These are phyloP conservation scores for Zelopaecilomyces penicillatus DNA, from an alignment of 2,329 filamentous ascomycete genomes.

Conservation along the genomic window DNA sequence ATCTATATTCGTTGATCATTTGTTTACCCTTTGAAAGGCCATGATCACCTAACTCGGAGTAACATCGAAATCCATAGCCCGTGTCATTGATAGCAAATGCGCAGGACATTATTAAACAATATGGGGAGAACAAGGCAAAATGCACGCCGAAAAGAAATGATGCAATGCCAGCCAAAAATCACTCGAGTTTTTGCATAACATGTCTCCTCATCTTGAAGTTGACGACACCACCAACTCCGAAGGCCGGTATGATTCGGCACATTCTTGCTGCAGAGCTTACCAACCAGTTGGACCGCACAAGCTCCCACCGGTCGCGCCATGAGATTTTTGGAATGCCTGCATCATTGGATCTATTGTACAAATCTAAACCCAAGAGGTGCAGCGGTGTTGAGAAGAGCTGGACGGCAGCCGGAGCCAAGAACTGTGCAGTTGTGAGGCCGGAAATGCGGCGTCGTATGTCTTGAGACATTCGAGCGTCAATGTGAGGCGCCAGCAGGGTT, in stretches of 20 bases:
- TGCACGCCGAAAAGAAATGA: background rate
- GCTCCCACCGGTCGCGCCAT: slow-evolving; percentile 52
- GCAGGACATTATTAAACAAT: no score
- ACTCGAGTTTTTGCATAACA: slow-evolving; percentile 55
- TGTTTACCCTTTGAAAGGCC: no score
- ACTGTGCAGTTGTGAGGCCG: slow-evolving; percentile 64
- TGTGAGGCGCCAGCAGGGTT: slow-evolving; percentile 61
- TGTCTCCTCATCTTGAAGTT: slow-evolving; percentile 62
- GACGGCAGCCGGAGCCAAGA: slow-evolving; percentile 67
- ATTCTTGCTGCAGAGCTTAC: slow-evolving; percentile 68
- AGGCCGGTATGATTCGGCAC: slow-evolving; percentile 79
- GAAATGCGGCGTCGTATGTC: slow-evolving; percentile 36
- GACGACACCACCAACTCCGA: slow-evolving; percentile 80
- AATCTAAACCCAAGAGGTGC: slow-evolving; percentile 75
- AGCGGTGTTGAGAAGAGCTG: slow-evolving; percentile 76
- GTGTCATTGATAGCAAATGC: no score
- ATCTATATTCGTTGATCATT: no score
- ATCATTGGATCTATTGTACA: slow-evolving; percentile 63
- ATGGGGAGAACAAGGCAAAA: no score
- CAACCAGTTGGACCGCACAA: slow-evolving; percentile 67
- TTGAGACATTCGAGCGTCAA: slow-evolving; percentile 47
- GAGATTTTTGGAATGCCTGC: slow-evolving; percentile 21
- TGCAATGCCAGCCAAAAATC: slow-evolving; percentile 1
- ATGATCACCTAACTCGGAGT: no score
- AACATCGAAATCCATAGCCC: no score